A percentile compares a stretch with the other conserved stretches of the same genome.
Evolutionary conservation across 2,329 filamentous ascomycete species (phyloP).

Genomic region (Talaromyces piceae): DNA sequence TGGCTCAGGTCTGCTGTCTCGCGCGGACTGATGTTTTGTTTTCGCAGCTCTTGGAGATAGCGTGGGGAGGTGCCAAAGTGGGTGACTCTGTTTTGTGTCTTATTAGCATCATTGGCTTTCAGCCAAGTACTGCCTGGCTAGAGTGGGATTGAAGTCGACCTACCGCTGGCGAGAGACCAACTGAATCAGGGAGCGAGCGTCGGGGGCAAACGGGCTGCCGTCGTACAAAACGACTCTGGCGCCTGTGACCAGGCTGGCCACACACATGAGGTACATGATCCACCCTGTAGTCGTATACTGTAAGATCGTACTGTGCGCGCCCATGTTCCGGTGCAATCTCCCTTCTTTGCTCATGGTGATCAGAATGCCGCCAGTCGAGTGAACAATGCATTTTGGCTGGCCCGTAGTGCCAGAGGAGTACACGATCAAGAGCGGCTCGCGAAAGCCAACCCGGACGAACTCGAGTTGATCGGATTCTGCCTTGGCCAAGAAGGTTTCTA

Average conservation of each 20-base stretch:
- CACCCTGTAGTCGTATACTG: conserved; percentile 68
- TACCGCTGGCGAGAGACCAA: conserved; percentile 52
- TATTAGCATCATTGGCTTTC: neutral
- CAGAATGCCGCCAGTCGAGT: conserved; percentile 46
- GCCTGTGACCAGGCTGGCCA: conserved; percentile 54
- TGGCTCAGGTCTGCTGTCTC: conserved; percentile 55
- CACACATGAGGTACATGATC: conserved; percentile 74
- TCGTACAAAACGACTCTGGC: conserved; percentile 66
- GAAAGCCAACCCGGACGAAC: conserved; percentile 59
- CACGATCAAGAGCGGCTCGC: conserved; percentile 69
- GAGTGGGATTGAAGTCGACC: conserved; percentile 4
- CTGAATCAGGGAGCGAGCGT: conserved; percentile 55
- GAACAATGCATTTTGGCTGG: conserved; percentile 77
- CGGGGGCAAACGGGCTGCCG: conserved; percentile 70
- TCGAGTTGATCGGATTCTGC: conserved; percentile 30
- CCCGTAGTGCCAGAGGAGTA: conserved; percentile 78
- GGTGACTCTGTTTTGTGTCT: conserved; percentile 47
- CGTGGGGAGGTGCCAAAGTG: conserved; percentile 68
- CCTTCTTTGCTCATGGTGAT: conserved; percentile 51
- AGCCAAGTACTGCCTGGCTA: no score
- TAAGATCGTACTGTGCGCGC: conserved; percentile 37
- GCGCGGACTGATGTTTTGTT: conserved; percentile 54
- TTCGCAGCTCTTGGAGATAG: conserved; percentile 67
- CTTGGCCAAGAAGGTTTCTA: conserved; percentile 34
- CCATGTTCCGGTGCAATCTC: conserved; percentile 43